Conservation (phyloP, 345 rosid genomes). For the Euphorbia lathyris region DNA sequence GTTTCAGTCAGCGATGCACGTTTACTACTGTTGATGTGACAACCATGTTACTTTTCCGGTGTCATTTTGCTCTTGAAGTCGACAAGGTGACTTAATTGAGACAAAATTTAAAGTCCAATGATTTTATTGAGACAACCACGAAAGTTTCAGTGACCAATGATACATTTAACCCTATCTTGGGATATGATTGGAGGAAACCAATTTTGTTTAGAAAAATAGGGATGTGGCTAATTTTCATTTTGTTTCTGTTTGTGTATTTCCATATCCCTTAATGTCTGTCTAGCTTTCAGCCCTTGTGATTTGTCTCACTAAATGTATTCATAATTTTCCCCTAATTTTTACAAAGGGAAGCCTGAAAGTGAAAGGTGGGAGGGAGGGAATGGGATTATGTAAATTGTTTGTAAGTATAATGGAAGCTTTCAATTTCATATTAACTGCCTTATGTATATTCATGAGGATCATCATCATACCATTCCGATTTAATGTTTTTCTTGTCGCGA, state of each 20-base stretch:
- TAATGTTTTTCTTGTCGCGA: conserved; percentile 16
- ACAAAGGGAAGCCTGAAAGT: conserved; percentile 12
- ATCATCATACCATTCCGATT: background rate
- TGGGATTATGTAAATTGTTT: conserved; percentile 34
- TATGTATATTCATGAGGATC: conserved; percentile 33
- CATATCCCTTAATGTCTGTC: background rate
- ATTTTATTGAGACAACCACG: too few species aligned
- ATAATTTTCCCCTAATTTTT: conserved; percentile 7
- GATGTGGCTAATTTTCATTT: conserved; percentile 13
- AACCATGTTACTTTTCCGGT: too few species aligned
- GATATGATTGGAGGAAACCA: conserved; percentile 15
- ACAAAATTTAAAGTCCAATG: too few species aligned
- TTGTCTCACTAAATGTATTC: conserved; percentile 11
- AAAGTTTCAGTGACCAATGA: too few species aligned
- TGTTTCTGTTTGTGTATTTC: background rate
- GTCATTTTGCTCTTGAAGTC: too few species aligned
- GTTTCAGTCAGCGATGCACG: too few species aligned
- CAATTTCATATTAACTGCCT: conserved; percentile 26
- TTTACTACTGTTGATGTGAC: too few species aligned
- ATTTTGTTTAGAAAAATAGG: conserved; percentile 1
- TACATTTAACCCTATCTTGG: too few species aligned
- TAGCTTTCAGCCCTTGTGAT: background rate
- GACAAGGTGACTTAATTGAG: too few species aligned
- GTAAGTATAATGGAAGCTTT: conserved; percentile 22
- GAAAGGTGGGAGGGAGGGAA: conserved; percentile 13